A percentile compares a stretch with the other conserved stretches of the same genome.
These are phyloP conservation scores for Protostelium mycophagum DNA, from an alignment of 78 protist genomes.

Conservation along the genomic window DNA sequence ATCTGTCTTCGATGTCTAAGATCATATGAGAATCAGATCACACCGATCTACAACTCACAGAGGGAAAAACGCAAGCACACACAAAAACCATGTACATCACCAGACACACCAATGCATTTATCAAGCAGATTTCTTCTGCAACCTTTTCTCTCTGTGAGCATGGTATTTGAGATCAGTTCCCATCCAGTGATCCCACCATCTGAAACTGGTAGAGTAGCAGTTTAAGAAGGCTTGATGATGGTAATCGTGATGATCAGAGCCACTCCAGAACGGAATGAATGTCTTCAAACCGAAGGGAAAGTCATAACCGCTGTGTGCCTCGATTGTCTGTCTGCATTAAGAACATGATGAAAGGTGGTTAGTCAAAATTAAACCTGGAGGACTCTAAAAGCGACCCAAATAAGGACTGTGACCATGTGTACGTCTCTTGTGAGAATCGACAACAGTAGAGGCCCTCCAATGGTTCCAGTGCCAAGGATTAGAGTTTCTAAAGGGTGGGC, in stretches of 20 bases:
- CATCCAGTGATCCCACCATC: not conserved
- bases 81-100: too few species aligned
- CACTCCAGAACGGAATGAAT: constrained; percentile 67
- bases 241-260: constrained; percentile 63
- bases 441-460: constrained; percentile 56
- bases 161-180: not conserved
- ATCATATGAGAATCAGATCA: too few species aligned
- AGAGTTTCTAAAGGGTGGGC: constrained; percentile 61
- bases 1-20: too few species aligned
- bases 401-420: constrained; percentile 41
- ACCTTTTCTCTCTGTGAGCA: not conserved
- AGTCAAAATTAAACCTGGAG: constrained; percentile 25
- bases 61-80: too few species aligned
- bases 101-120: too few species aligned
- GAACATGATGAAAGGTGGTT: not conserved
- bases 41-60: too few species aligned
- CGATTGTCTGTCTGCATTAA: constrained; percentile 16
- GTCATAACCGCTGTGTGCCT: constrained; percentile 62
- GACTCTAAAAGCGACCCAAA: constrained; percentile 45
- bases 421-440: constrained; percentile 12
- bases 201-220: not conserved
- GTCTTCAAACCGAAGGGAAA: constrained; percentile 45
- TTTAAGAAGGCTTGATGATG: constrained; percentile 46
- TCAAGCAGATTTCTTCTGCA: too few species aligned
- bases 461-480: constrained; percentile 52